Evolutionary conservation across 768 basidiomycete species (phyloP), one percentile per base, ranked within the genome.

Genomic region (Multifurca ochricompacta): DNA sequence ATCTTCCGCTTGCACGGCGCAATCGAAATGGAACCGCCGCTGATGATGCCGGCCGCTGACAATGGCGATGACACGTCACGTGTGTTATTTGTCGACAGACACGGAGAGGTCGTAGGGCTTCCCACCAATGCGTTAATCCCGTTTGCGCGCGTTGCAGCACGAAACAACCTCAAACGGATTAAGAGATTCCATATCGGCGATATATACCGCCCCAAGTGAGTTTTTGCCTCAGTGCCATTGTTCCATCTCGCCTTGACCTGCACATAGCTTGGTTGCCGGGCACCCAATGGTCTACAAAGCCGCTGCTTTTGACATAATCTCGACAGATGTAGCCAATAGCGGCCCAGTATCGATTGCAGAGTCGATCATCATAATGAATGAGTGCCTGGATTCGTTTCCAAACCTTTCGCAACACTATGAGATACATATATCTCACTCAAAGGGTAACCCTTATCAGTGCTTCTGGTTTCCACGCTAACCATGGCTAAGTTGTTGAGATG

Each of bases 1-100:
- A 82, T 93, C 16, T 94, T 95, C 68, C 80, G 84, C 34, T 75
- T 94, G 4, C 94, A 94, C 64, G 94, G 94, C 6, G 93, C 94
- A 3, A 81, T 95, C 1, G 82, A 92, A 59, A 84, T 85, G 69
- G 87, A 89, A 61, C 85, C 91, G 0, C 86, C 91, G 0, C 68
- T 94, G n/a, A 73, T 96, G 10, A 80, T 91, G 66, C 93, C 87
- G 1, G 74, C 80, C 2, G 74, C 79, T 44, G 76, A 82, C 28
- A 70, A 75, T 3, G 79, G 81, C 16, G 83, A 87, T 28, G 80
- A 83, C 30, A 75, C 76, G 37, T 78, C 74, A 6, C 80, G 83
- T 27, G 88, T 86, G 2, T 73, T 81, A 6, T 81, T 91, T 59
- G 77, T 97, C 28, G 93, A 95, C 69, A 73, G 80, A 42, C 83